These are phyloP conservation scores for Cornus kousa DNA, from an alignment of 148 eudicot genomes.

Conservation along the genomic window DNA sequence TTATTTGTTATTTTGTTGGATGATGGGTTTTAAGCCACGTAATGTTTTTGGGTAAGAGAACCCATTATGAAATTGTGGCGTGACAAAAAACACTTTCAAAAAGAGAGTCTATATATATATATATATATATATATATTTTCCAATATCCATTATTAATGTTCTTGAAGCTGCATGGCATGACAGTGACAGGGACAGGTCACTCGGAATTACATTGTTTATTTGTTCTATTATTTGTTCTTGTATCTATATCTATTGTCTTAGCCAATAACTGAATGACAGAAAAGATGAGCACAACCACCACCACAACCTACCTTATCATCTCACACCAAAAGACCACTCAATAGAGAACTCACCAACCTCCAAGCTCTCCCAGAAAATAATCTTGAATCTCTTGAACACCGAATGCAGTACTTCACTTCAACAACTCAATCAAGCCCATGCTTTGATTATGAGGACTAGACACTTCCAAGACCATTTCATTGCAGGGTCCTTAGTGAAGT, in stretches of 20 bases:
- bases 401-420: constrained; percentile 34
- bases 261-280: neutral
- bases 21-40: too few species aligned
- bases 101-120: too few species aligned
- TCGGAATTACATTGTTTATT: too few species aligned
- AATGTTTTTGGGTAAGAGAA: too few species aligned
- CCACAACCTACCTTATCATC: constrained; percentile 22
- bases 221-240: too few species aligned
- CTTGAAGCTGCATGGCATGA: too few species aligned
- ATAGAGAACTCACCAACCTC: constrained; percentile 6
- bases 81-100: too few species aligned
- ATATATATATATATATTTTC: too few species aligned
- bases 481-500: constrained; percentile 28
- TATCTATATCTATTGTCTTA: neutral
- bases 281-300: constrained; percentile 11
- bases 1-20: too few species aligned
- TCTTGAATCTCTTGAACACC: constrained; percentile 27
- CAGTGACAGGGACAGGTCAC: too few species aligned
- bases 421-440: constrained; percentile 37
- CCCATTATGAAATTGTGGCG: too few species aligned
- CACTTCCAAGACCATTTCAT: constrained; percentile 36
- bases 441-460: constrained; percentile 25
- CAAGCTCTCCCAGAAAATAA: constrained; percentile 22
- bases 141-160: too few species aligned
- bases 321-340: constrained; percentile 10